phyloP scores from a whole-genome alignment of 805 yeast species.

The Suhomyces prunicola region DNA sequence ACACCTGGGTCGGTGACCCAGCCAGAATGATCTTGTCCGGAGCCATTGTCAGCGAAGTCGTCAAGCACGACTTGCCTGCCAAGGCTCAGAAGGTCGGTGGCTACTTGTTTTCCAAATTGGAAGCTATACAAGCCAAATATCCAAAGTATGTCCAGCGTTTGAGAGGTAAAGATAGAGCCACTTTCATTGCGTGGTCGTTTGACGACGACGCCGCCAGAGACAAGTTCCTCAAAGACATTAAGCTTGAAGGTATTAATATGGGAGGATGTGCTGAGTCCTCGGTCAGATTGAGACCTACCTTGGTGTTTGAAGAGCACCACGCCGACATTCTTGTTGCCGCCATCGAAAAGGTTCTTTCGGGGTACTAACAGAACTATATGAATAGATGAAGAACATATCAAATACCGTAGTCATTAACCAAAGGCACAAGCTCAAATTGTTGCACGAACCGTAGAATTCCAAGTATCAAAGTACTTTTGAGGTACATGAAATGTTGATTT shows the following conservation, averaged over 20 bases:
- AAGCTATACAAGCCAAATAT: slow-evolving; percentile 48
- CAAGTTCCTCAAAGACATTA: slow-evolving; percentile 57
- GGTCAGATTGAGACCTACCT: slow-evolving; percentile 77
- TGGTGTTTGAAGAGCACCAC: slow-evolving; percentile 76
- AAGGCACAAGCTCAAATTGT: too few species aligned
- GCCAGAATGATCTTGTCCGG: slow-evolving; percentile 73
- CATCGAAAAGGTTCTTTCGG: slow-evolving; percentile 37
- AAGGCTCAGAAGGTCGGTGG: slow-evolving; percentile 62
- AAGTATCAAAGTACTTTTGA: too few species aligned
- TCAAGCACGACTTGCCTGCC: slow-evolving; percentile 54
- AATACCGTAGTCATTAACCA: too few species aligned
- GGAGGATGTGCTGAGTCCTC: slow-evolving; percentile 84
- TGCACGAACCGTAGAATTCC: too few species aligned
- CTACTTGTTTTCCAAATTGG: slow-evolving; percentile 59
- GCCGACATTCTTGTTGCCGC: slow-evolving; percentile 60
- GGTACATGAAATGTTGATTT: too few species aligned
- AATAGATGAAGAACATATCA: too few species aligned
- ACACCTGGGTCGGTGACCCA: slow-evolving; percentile 94
- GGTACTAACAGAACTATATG: slow-evolving; percentile 16
- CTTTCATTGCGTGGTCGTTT: slow-evolving; percentile 81
- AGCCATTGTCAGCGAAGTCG: slow-evolving; percentile 65
- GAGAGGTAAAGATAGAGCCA: slow-evolving; percentile 73
- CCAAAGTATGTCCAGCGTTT: slow-evolving; percentile 54
- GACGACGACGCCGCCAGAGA: slow-evolving; percentile 55
- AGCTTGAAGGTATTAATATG: slow-evolving; percentile 65